phyloP scores from a whole-genome alignment of 2,329 filamentous ascomycete genomes.

The Neonectria coccinea region DNA sequence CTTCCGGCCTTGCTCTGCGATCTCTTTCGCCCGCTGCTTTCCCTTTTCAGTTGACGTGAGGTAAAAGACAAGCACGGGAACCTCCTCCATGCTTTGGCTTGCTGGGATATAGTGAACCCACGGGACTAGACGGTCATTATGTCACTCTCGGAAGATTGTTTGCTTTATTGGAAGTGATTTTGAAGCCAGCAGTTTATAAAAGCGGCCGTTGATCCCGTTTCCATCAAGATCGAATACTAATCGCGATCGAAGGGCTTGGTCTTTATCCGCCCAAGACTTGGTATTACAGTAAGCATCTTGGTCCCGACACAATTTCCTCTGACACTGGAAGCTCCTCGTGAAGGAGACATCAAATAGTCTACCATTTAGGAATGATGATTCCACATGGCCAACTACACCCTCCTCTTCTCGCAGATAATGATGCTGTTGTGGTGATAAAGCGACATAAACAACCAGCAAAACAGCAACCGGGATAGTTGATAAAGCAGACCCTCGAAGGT shows the following conservation, averaged over 20 bases:
- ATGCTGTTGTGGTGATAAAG: conserved; percentile 40
- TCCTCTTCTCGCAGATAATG: conserved; percentile 48
- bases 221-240: conserved; percentile 67
- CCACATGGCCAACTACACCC: conserved; percentile 32
- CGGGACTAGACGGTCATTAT: conserved; percentile 65
- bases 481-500: conserved; percentile 35
- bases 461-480: conserved; percentile 47
- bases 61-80: conserved; percentile 63
- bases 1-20: conserved; percentile 65
- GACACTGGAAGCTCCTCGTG: conserved; percentile 60
- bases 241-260: conserved; percentile 53
- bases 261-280: conserved; percentile 49
- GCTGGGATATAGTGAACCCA: conserved; percentile 70
- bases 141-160: conserved; percentile 67
- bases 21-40: conserved; percentile 57
- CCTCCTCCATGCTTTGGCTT: conserved; percentile 60
- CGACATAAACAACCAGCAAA: conserved; percentile 47
- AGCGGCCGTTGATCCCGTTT: conserved; percentile 67
- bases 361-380: conserved; percentile 52
- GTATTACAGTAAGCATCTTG: conserved; percentile 49
- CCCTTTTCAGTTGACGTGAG: conserved; percentile 61
- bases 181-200: conserved; percentile 62
- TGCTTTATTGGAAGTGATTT: conserved; percentile 62
- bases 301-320: conserved; percentile 50
- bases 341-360: conserved; percentile 59